Base-by-base conservation (phyloP, 2,329 filamentous ascomycete species). In the Microdochium nivale region DNA sequence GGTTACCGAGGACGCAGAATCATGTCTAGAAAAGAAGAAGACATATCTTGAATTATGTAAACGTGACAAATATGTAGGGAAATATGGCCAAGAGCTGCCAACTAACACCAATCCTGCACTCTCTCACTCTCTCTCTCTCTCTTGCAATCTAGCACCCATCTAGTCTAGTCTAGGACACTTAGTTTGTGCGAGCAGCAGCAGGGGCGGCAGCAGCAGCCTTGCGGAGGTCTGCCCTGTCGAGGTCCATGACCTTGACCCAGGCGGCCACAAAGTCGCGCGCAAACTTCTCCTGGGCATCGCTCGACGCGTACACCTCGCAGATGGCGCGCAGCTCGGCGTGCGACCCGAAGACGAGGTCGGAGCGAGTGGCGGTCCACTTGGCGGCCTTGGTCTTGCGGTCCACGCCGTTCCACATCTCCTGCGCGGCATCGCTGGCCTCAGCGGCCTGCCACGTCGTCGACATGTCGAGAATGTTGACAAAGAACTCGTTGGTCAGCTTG, bases 401-500 rank as follows among this genome's bases (percentile, higher is more conserved):
- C 14, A 70, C 61, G 33, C 84, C 86, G 55, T 82, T 77, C 66
- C 78, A 90, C 49, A 75, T 51, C 59, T 89, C 85, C 19, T 44
- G 40, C n/a, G 40, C 40, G 32, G 69, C 64, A 51, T 67, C 69
- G n/a, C 60, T 58, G 52, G 71, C 70, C 37, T 70, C 70, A n/a
- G n/a, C n/a, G 0, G 78, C 61, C 70, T 81, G 81, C 87, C 87
- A 90, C 23, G 69, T 73, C 7, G 78, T 87, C 66, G 69, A 71
- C 60, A 77, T 79, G 62, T 89, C 86, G 24, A 91, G 78, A 1
- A 91, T 75, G 71, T 90, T 90, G 68, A 88, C 78, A 63, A 91
- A 91, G 77, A 89, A 91, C 71, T 90, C 87, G 68, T 87, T 90
- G 62, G 82, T 87, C 60, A 91, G 75, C 59, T 80, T 69, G 43